Base-by-base conservation (phyloP, 2,329 filamentous ascomycete species). In the Aspergillus phoenicis region DNA sequence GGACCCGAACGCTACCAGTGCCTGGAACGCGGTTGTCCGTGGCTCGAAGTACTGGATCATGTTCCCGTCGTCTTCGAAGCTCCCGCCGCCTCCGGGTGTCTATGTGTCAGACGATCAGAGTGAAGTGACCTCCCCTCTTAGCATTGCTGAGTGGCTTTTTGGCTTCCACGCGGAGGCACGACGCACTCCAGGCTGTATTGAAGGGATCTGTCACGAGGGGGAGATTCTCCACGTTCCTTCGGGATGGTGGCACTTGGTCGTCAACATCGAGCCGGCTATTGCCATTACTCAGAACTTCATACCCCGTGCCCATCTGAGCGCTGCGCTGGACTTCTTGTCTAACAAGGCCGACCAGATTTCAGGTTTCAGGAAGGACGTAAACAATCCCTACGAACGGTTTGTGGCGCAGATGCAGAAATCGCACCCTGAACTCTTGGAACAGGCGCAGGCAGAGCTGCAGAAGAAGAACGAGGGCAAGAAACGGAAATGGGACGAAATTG, bases 21-120 rank as follows among this genome's bases (percentile, higher is more conserved):
- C 95, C 0, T 98, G 94, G 95, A 98, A 98, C 73, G 94, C 93
- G 0, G 91, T 97, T 13, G 82, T 98, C 28, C 87, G 89, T 61
- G 95, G 94, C 5, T 87, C 89, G 36, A 98, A 98, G 73, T 98
- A 98, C 81, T 98, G 95, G 94, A 94, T 98, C 75, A 96, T 98
- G 92, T 98, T 98, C 72, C 93, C 92, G 0, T 89, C 91, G 0
- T 87, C 87, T 0, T 75, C 81, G 1, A 78, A 78, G 17, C 73
- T 83, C 5, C 85, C 87, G 0, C 83, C 88, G 3, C 93, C 95
- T 6, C 94, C 94, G 0, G 94, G 94, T 3, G 93, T 98, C 39
- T 96, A 90, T 69, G 91, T 97, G 45, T 96, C 91, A 4, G 84
- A 88, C 41, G 95, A 98, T 72, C 90, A 91, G 72, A 93, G 91